These are phyloP conservation scores for Aspergillus amoenus DNA, from an alignment of 2,329 filamentous ascomycete species.

Conservation along the genomic window DNA sequence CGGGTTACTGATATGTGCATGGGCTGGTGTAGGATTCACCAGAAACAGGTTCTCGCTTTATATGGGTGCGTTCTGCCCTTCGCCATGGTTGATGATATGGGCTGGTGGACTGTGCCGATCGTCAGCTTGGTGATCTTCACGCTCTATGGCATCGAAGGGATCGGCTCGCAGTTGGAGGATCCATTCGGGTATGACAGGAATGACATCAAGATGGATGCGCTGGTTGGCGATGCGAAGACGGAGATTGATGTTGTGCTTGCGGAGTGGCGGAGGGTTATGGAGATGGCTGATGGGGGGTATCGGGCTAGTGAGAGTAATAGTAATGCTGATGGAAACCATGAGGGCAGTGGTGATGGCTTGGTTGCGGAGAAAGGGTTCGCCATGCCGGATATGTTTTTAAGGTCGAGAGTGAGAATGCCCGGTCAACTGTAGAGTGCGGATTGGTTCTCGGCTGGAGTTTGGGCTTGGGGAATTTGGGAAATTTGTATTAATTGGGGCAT, in stretches of 20 bases:
- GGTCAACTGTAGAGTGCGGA: background rate
- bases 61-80: constrained; percentile 63
- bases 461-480: background rate
- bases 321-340: constrained; percentile 5
- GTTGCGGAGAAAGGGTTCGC: constrained; percentile 13
- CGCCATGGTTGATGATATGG: constrained; percentile 62
- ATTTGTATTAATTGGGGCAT: background rate
- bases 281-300: constrained; percentile 16
- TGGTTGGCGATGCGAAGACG: constrained; percentile 59
- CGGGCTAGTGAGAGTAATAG: background rate
- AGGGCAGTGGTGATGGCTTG: background rate
- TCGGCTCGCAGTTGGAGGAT: constrained; percentile 64
- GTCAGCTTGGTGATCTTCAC: constrained; percentile 63
- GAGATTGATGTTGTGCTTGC: constrained; percentile 59
- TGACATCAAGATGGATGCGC: constrained; percentile 67
- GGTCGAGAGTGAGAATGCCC: constrained; percentile 14
- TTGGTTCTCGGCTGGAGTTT: background rate
- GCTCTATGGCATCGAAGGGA: constrained; percentile 64
- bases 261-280: constrained; percentile 52
- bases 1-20: background rate
- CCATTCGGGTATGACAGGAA: constrained; percentile 66
- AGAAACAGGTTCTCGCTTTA: constrained; percentile 62
- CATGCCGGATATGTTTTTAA: constrained; percentile 34
- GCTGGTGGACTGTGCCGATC: constrained; percentile 62
- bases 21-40: constrained; percentile 52